Conservation (phyloP, 179 eudicot genomes). For the Silene noctiflora region DNA sequence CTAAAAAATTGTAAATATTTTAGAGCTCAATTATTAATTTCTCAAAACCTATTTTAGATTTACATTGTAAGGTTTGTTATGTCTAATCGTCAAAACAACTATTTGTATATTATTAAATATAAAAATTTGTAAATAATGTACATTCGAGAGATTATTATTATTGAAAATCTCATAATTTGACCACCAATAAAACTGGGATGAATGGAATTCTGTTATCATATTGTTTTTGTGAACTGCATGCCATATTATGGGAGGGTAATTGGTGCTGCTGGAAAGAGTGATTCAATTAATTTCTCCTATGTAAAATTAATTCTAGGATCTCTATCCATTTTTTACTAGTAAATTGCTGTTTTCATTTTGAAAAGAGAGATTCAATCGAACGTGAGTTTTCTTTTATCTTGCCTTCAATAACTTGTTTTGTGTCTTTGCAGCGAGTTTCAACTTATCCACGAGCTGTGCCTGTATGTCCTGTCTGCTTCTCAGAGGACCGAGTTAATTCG, state of each 20-base stretch:
- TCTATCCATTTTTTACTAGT: neutral
- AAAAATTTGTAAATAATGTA: neutral
- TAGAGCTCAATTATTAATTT: too few species aligned
- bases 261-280: neutral
- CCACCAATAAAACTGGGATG: neutral
- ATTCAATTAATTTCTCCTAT: neutral
- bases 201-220: neutral
- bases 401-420: constrained; percentile 12
- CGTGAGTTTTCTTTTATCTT: neutral
- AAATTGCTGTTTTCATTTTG: neutral
- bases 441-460: constrained; percentile 95
- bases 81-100: neutral
- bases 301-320: neutral
- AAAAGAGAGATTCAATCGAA: neutral
- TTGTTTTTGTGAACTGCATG: neutral
- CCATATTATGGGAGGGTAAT: neutral
- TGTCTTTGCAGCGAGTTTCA: constrained; percentile 82
- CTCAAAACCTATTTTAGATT: neutral
- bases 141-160: neutral
- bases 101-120: too few species aligned
- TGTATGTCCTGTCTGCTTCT: constrained; percentile 93
- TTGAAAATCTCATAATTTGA: neutral
- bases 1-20: too few species aligned
- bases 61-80: too few species aligned
- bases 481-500: constrained; percentile 88